A percentile compares a stretch with the other conserved stretches of the same genome.
Conservation (phyloP, 2,329 filamentous ascomycete genomes). For the Coniochaeta sp. region DNA sequence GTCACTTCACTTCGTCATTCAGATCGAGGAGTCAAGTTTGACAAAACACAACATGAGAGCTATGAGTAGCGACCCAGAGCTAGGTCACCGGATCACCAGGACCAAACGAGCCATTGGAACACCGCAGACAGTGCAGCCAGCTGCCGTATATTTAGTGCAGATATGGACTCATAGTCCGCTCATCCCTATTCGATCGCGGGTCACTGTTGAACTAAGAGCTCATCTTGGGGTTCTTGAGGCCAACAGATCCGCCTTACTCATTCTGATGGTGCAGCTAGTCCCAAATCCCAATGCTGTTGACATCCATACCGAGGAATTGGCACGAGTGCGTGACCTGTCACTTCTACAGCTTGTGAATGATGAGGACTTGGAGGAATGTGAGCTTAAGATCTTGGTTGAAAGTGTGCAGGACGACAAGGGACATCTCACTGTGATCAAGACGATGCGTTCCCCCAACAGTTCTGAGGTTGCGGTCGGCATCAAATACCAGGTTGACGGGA, state of each 20-base stretch:
- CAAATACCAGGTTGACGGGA: neutral
- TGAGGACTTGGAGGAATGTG: slow-evolving; percentile 17
- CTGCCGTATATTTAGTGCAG: slow-evolving; percentile 25
- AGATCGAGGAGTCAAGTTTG: slow-evolving; percentile 5
- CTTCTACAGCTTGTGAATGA: slow-evolving; percentile 21
- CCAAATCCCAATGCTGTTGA: slow-evolving; percentile 14
- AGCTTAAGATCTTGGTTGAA: slow-evolving; percentile 18
- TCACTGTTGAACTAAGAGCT: slow-evolving; percentile 19
- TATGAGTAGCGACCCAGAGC: neutral
- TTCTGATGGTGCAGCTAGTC: slow-evolving; percentile 18
- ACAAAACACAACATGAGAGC: neutral
- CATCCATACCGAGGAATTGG: slow-evolving; percentile 13
- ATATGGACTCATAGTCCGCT: slow-evolving; percentile 10
- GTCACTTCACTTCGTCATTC: slow-evolving; percentile 18
- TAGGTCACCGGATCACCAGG: slow-evolving; percentile 4
- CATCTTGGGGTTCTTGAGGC: slow-evolving; percentile 22
- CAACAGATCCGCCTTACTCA: slow-evolving; percentile 15
- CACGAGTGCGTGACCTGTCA: slow-evolving; percentile 19
- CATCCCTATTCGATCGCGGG: slow-evolving; percentile 2
- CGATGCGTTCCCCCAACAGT: neutral
- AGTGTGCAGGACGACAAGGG: neutral
- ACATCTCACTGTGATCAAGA: neutral
- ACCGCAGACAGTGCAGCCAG: slow-evolving; percentile 20
- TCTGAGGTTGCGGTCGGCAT: neutral
- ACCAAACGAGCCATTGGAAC: slow-evolving; percentile 12